Conservation (phyloP, 352 stramenopile genomes). For the Globisporangium takayamanum region DNA sequence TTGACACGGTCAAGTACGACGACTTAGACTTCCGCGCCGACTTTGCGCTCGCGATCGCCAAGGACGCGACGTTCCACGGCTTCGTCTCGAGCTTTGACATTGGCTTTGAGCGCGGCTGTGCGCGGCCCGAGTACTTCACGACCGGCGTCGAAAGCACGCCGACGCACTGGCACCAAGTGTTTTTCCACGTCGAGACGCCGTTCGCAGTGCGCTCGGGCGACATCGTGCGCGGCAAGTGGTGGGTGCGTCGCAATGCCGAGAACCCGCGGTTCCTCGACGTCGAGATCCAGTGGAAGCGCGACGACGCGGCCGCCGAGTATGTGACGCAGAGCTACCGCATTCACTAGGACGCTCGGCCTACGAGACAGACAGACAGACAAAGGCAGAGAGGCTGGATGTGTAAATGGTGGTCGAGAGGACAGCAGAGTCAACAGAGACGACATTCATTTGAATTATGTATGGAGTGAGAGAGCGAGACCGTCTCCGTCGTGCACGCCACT, state of each 20-base stretch:
- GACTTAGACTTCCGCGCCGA: constrained; percentile 91
- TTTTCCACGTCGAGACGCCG: constrained; percentile 92
- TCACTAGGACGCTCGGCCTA: constrained; percentile 33
- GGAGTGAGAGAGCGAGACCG: too few species aligned
- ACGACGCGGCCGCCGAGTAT: constrained; percentile 23
- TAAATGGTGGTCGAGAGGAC: neutral
- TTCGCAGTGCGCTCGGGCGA: constrained; percentile 75
- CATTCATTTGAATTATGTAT: neutral
- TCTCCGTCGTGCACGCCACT: neutral
- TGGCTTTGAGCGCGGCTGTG: constrained; percentile 89
- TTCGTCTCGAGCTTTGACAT: constrained; percentile 98
- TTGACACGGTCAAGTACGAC: constrained; percentile 87
- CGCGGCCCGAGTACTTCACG: constrained; percentile 94
- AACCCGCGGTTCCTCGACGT: constrained; percentile 94
- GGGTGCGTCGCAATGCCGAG: constrained; percentile 81
- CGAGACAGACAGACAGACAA: constrained; percentile 11
- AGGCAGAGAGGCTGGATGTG: neutral
- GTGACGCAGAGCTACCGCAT: constrained; percentile 67
- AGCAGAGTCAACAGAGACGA: neutral
- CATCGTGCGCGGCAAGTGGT: constrained; percentile 81
- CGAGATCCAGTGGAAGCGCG: constrained; percentile 70
- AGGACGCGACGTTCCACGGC: constrained; percentile 90
- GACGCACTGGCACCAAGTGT: constrained; percentile 99
- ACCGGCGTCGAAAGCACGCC: constrained; percentile 87
- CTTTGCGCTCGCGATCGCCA: constrained; percentile 85